Base-by-base conservation (phyloP, 495 filamentous ascomycete genomes). In the Penicillium desertorum region DNA sequence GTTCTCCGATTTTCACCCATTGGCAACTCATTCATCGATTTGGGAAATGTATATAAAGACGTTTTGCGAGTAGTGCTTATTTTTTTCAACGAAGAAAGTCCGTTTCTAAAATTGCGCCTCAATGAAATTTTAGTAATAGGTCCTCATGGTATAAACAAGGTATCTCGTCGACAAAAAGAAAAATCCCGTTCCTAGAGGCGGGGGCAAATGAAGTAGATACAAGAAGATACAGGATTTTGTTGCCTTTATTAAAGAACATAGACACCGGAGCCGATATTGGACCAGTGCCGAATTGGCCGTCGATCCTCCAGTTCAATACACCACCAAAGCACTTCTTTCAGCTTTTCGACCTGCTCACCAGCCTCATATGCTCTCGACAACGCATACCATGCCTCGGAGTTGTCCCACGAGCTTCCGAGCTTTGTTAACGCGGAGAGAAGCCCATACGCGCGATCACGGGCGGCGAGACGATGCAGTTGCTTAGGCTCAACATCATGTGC, bases 301-400 rank as follows among this genome's bases (percentile, higher is more conserved):
- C 68, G 76, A 27, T 83, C 83, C 58, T 81, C 81, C 44, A 89
- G 70, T 65, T 88, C 84, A 37, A 92, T 66, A 17, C 87, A 90
- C 71, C 89, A 80, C 71, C 86, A 89, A 49, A 89, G 79, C 12
- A 87, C 82, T 50, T 84, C 79, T 64, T 91, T 92, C 45, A 94
- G 85, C 67, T 92, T 96, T 44, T 92, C 88, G 7, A 83, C 68
- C 76, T 97, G 88, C 7, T 88, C 88, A 50, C 88, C 86, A 54
- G 86, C 84, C 72, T 97, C 93, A 62, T 96, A 89, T 45, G 86
- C 91, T 59, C 89, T 76, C 1, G 94, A 90, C 16, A 98, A 81
- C 10, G 86, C 85, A 64, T 88, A 91, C 94, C 94, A 98, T 19
- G 92, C 94, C 67, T 96, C 94, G n/a, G 86, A 85, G 64, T 86